Base-by-base conservation (phyloP, 2,329 filamentous ascomycete genomes). In the Aspergillus jensenii region DNA sequence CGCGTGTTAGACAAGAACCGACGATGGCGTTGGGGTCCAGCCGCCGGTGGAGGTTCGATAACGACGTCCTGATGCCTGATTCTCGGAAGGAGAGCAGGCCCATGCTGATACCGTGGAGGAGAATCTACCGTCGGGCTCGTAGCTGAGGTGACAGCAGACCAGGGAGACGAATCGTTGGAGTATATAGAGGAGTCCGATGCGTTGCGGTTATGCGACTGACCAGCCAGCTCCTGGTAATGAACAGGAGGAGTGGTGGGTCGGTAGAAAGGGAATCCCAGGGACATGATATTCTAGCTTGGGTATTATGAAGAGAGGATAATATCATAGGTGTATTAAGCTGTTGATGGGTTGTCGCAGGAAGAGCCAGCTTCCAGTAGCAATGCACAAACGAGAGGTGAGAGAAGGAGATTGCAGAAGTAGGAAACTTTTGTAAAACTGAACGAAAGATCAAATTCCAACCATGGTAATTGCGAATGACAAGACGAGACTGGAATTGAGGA, bases 11-110 rank as follows among this genome's bases (percentile, higher is more conserved):
- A 83, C 69, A 76, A 63, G 60, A 80, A 79, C 67, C 79, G 77
- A 65, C 80, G 79, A 71, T 83, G 79, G 67, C 87, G 83, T 75
- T 89, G 86, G 46, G 82, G 79, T 40, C 73, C 73, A 44, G 67
- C 68, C 55, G 75, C 71, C 52, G 81, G 79, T 41, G 79, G 79
- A 41, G 84, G 84, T 64, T 87, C 85, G 61, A 91, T 84, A 61
- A 88, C 82, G 76, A 93, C 89, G 76, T 96, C 91, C 76, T 95
- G 91, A 41, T 85, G 85, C 60, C 91, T 85, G 78, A 96, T 93
- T 82, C 92, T 95, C 69, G 91, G 91, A 33, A 96, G 82, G 59
- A 96, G 80, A 49, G 91, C 80, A 52, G 91, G 90, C 19, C 78
- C 79, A 52, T 91, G 90, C 76, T 92, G 88, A 61, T 91, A 88